These are phyloP conservation scores for Salix purpurea DNA, from an alignment of 345 rosid species.

Conservation along the genomic window DNA sequence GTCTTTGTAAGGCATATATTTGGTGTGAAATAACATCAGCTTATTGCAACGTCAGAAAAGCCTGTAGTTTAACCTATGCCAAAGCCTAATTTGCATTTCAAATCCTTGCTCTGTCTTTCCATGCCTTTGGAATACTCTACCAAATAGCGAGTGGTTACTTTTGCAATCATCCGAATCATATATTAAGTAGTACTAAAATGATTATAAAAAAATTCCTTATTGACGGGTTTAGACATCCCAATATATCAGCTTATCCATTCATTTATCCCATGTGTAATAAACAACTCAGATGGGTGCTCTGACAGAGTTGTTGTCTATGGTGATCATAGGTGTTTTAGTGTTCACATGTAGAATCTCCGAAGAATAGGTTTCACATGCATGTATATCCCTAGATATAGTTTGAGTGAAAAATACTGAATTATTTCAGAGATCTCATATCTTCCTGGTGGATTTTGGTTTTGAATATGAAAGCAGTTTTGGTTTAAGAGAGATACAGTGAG, in stretches of 20 bases:
- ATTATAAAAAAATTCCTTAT: neutral
- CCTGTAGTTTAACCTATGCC: neutral
- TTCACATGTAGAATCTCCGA: too few species aligned
- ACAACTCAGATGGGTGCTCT: neutral
- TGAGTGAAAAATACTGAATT: neutral
- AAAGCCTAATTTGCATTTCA: neutral
- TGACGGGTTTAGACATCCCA: neutral
- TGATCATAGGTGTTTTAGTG: too few species aligned
- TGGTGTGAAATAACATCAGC: neutral
- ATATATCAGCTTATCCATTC: neutral
- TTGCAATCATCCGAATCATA: neutral
- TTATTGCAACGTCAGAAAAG: neutral
- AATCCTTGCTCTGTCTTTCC: neutral
- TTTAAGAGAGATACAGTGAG: neutral
- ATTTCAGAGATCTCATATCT: neutral
- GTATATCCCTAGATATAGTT: neutral
- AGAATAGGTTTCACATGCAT: neutral
- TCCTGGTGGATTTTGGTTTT: neutral
- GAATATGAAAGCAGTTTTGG: neutral
- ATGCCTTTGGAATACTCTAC: neutral
- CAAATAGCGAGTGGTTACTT: neutral
- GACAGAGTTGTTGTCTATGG: neutral
- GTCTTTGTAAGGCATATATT: neutral
- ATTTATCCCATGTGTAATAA: neutral
- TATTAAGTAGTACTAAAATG: neutral